phyloP scores from a whole-genome alignment of 306 rosid genomes.

The Rubus idaeus region DNA sequence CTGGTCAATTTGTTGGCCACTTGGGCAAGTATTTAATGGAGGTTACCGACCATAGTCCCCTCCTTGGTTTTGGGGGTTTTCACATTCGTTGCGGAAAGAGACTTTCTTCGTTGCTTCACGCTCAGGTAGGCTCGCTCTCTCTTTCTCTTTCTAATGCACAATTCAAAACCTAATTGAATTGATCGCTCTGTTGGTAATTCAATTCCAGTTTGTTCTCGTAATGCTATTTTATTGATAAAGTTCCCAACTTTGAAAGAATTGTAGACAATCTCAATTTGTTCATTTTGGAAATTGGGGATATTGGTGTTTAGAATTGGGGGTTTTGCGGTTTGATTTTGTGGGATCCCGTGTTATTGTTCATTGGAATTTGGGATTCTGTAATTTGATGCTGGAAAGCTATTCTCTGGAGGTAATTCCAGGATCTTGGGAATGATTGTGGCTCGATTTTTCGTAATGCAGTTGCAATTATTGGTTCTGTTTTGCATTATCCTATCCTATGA shows the following conservation, averaged over 20 bases:
- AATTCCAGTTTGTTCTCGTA: background rate
- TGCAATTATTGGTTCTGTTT: background rate
- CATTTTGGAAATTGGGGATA: background rate
- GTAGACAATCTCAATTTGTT: background rate
- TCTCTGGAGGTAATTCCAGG: background rate
- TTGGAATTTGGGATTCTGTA: background rate
- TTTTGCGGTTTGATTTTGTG: background rate
- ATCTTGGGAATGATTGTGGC: background rate
- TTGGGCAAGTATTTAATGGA: conserved; percentile 14
- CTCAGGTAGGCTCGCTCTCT: conserved; percentile 5
- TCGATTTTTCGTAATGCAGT: conserved; percentile 4
- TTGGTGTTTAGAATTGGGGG: background rate
- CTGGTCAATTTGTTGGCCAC: background rate
- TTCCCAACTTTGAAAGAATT: background rate
- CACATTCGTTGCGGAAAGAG: background rate
- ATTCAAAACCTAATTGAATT: background rate
- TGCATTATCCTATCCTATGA: too few relatives aligned
- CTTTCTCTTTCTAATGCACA: background rate
- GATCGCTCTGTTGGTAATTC: background rate
- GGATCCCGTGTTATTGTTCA: background rate
- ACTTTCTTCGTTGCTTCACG: background rate
- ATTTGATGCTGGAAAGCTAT: background rate
- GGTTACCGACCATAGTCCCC: background rate
- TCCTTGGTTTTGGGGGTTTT: background rate
- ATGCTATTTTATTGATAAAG: background rate